Percentiles rank a stretch among this genome's conserved stretches.
phyloP scores from a whole-genome alignment of 306 rosid species.

The Casuarina equisetifolia region DNA sequence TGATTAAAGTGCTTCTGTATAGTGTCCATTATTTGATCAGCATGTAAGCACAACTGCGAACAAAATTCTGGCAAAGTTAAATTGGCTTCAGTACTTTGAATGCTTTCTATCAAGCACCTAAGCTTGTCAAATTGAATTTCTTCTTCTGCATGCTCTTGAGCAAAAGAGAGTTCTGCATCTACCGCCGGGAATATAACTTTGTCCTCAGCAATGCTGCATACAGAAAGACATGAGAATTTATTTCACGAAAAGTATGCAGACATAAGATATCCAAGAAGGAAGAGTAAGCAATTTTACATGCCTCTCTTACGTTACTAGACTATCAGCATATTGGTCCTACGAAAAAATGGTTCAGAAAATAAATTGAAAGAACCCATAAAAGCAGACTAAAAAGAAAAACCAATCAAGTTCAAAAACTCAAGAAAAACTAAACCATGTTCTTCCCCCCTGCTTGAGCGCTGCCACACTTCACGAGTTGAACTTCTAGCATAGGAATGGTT shows the following conservation, averaged over 20 bases:
- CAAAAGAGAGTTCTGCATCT: constrained; percentile 23
- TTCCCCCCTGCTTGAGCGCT: not conserved
- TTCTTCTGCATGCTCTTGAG: constrained; percentile 28
- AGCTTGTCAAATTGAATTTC: constrained; percentile 31
- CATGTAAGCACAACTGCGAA: constrained; percentile 14
- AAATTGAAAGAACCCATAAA: not conserved
- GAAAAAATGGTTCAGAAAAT: not conserved
- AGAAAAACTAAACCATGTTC: constrained; percentile 5
- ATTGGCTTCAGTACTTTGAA: constrained; percentile 24
- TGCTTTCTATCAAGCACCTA: constrained; percentile 31
- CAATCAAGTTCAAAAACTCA: not conserved
- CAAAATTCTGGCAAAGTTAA: constrained; percentile 25
- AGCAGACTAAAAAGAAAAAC: not conserved
- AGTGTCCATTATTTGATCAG: constrained; percentile 32
- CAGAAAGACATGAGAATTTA: constrained; percentile 18
- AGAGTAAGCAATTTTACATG: not conserved
- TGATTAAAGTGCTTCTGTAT: constrained; percentile 25
- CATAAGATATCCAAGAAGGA: constrained; percentile 1
- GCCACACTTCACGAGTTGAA: not conserved
- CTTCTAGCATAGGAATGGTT: not conserved
- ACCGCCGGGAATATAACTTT: constrained; percentile 36
- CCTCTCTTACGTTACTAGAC: not conserved
- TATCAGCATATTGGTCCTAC: not conserved
- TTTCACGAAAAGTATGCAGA: constrained; percentile 7
- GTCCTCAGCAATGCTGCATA: constrained; percentile 38